Evolutionary conservation across 78 protist species (phyloP), one percentile per base, ranked within the genome.

Genomic region (Dictyostelium brefeldianum): DNA sequence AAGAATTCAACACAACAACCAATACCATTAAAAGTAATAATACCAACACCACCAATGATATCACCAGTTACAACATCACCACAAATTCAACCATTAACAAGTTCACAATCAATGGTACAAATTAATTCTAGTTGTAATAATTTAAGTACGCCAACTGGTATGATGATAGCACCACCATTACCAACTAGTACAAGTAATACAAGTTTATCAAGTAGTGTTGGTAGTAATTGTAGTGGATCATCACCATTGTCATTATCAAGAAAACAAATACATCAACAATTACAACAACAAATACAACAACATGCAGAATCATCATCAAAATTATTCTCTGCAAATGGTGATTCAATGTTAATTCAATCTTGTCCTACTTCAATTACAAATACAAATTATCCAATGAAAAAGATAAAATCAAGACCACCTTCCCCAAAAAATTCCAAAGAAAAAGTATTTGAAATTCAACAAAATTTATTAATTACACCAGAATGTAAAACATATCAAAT

Each of bases 361-460:
- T 41, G 83, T 15, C 92, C 92, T 8, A 87, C 93, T 5, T 29
- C 93, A 15, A 87, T 78, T 22, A 78, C 84, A 22, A 87, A 87
- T 51, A 87, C 93, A 4, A 57, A 87, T 78, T 87, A 87, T 65
- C 83, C 83, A n/a, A 11, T 43, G 1, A 75, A 75, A 15, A 78
- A 78, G 25, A 54, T n/a, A 22, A 56, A 11, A 31, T 31, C 29
- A 54, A 54, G 51, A 56, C 56, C 83, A 9, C 65, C 83, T 29
- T 43, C 83, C 18, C 47, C 83, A 20, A 54, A 29, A 78, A 3
- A 18, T n/a, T 77, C 81, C 4, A 77, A 77, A 51, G 57, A 43
- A 25, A 54, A 36, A 22, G 4, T 78, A 36, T 7, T 54, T 11
- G 83, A 78, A 18, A 56, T 78, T 54, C 83, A 78, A 56, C 65